Evolutionary conservation across 345 rosid species (phyloP), one percentile per base, ranked within the genome.

Genomic region (Hypericum perforatum): DNA sequence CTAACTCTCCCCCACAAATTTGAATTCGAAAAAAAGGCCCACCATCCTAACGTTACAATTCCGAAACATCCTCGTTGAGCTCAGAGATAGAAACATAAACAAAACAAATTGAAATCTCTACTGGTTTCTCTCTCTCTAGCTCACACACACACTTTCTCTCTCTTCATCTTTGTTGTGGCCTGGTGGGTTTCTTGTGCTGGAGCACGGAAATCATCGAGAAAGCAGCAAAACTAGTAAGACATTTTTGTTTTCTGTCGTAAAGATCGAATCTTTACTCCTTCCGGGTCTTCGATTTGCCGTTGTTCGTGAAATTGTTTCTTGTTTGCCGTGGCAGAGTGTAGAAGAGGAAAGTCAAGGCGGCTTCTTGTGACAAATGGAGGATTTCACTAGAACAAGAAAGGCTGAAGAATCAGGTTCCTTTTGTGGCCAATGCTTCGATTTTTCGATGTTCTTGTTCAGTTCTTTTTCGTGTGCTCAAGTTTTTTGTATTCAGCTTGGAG

Each of bases 351-450:
- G 48, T 36, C n/a, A 49, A 46, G 13, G 7, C 11, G 0, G 7
- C 7, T 8, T 39, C 11, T 51, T 53, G 16, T 13, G 8, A n/a
- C n/a, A n/a, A 22, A 22, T 87, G 98, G 80, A 74, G 65, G 63
- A 54, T 37, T 57, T 58, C 48, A 52, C 71, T 53, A 55, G 87
- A 70, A 73, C 70, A 63, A 78, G 95, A 80, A 92, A 75, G 64
- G 95, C 95, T 11, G 94, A 92, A 77, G 95, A 88, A 76, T 78
- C 91, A 57, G 96, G 96, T 41, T 15, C 7, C 9, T 61, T 37
- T 36, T 51, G 12, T 43, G 7, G 11, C 16, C n/a, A 38, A 7
- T 7, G 42, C 3, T 11, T 41, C 61, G 32, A 11, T 12, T 52
- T 38, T 46, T 44, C 11, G 22, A 49, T 10, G 41, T 43, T 37